Percentiles rank a stretch among this genome's conserved stretches.
Conservation (phyloP, 1,284 basidiomycete genomes). For the Pyrrhoderma lamaoense region DNA sequence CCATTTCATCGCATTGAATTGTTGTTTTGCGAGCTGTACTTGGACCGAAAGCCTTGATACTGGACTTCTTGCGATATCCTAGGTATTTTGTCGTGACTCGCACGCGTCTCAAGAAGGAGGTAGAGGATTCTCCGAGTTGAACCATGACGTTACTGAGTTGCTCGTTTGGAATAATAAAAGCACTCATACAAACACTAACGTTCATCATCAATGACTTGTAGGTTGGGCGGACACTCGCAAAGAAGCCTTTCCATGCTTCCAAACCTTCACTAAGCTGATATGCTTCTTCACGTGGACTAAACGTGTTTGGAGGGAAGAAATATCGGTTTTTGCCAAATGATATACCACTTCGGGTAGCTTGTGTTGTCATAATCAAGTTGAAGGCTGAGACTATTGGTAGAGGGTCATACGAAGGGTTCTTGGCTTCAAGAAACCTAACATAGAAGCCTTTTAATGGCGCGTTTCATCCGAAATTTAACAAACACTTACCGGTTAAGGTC, state of each 20-base stretch:
- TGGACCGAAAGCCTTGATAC: slow-evolving; percentile 39
- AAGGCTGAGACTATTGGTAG: slow-evolving; percentile 52
- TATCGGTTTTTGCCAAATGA: slow-evolving; percentile 56
- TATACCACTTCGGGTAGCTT: slow-evolving; percentile 45
- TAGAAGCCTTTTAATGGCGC: neutral
- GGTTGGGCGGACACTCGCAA: slow-evolving; percentile 54
- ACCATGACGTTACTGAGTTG: slow-evolving; percentile 51
- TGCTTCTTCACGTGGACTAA: slow-evolving; percentile 15
- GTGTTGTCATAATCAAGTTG: slow-evolving; percentile 58
- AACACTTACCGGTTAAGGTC: slow-evolving; percentile 43
- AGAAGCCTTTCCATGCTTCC: slow-evolving; percentile 60
- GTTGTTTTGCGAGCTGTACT: slow-evolving; percentile 38
- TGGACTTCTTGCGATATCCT: slow-evolving; percentile 44
- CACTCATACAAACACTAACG: slow-evolving; percentile 67
- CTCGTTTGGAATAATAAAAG: slow-evolving; percentile 52
- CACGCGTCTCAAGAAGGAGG: slow-evolving; percentile 41
- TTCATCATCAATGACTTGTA: slow-evolving; percentile 69
- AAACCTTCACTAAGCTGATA: slow-evolving; percentile 39
- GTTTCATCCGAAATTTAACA: neutral
- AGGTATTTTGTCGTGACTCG: slow-evolving; percentile 52
- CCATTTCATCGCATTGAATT: slow-evolving; percentile 49
- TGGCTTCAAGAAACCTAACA: slow-evolving; percentile 46
- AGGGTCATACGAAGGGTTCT: slow-evolving; percentile 37
- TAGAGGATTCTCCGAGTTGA: slow-evolving; percentile 36
- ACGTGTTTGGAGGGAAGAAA: slow-evolving; percentile 41